Percentiles rank a stretch among this genome's conserved stretches.
Conservation (phyloP, 1,284 basidiomycete species). For the Pyrrhoderma noxium region DNA sequence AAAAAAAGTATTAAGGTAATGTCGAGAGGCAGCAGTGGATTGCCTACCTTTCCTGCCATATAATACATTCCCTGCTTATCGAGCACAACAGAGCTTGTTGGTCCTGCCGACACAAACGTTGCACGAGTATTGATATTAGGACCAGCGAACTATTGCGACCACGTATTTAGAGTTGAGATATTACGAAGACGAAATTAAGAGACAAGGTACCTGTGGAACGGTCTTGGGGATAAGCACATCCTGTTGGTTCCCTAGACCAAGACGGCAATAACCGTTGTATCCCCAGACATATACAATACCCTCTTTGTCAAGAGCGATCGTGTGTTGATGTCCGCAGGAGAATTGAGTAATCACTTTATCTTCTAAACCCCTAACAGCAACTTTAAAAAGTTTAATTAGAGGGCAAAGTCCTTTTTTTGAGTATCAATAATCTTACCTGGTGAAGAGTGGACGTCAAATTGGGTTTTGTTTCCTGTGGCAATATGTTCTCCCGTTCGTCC, state of each 20-base stretch:
- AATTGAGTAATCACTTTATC: conserved; percentile 76
- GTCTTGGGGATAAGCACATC: conserved; percentile 71
- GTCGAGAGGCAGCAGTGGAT: not conserved
- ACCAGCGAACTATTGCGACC: conserved; percentile 72
- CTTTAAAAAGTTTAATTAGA: conserved; percentile 30
- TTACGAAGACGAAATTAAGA: not conserved
- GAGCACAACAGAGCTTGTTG: conserved; percentile 76
- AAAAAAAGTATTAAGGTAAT: not conserved
- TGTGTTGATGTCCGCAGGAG: conserved; percentile 82
- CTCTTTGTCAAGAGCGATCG: conserved; percentile 70
- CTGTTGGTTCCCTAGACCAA: conserved; percentile 79
- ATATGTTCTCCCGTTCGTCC: conserved; percentile 87
- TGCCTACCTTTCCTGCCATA: conserved; percentile 70
- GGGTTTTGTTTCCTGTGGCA: conserved; percentile 74
- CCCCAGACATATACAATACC: conserved; percentile 85
- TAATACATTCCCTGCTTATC: conserved; percentile 80
- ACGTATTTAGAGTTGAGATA: not conserved
- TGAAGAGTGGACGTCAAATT: conserved; percentile 71
- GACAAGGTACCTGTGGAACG: conserved; percentile 57
- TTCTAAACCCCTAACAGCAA: conserved; percentile 63
- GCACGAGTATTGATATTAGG: conserved; percentile 61
- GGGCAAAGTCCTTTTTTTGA: conserved; percentile 2
- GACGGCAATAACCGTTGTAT: conserved; percentile 74
- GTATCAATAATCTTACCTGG: conserved; percentile 47
- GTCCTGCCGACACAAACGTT: conserved; percentile 66